A percentile compares a stretch with the other conserved stretches of the same genome.
Conservation (phyloP, 768 basidiomycete genomes). For the Amanita exitialis region DNA sequence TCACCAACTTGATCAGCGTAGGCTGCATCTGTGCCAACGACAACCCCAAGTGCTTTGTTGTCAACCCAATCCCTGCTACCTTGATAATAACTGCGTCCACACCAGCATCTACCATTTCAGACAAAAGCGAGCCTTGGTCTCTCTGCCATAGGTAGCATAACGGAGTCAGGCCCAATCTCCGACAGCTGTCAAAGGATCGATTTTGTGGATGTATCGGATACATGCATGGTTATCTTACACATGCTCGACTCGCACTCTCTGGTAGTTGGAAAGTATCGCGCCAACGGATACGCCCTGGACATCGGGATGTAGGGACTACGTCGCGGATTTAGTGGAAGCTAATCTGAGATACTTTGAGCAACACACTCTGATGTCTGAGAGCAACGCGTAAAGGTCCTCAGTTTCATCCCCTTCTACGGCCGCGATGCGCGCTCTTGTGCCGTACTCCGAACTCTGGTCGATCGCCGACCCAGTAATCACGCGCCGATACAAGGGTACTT, state of each 20-base stretch:
- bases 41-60: conserved; percentile 67
- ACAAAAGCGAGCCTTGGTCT: conserved; percentile 74
- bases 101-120: conserved; percentile 76
- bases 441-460: conserved; percentile 81
- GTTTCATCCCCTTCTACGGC: conserved; percentile 86
- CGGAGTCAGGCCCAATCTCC: conserved; percentile 67
- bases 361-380: conserved; percentile 67
- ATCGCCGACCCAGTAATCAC: conserved; percentile 77
- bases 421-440: conserved; percentile 39
- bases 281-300: conserved; percentile 86
- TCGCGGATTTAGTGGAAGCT: conserved; percentile 4
- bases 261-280: conserved; percentile 96
- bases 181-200: conserved; percentile 43
- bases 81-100: conserved; percentile 87
- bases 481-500: conserved; percentile 75
- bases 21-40: conserved; percentile 65
- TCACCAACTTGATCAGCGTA: conserved; percentile 62
- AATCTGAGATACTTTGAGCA: not conserved
- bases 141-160: conserved; percentile 93
- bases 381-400: conserved; percentile 76
- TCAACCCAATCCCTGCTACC: conserved; percentile 89
- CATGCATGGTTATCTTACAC: conserved; percentile 53
- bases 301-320: conserved; percentile 66
- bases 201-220: not conserved
- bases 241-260: conserved; percentile 94